phyloP scores from a whole-genome alignment of 2,329 filamentous ascomycete species.

The Epichloe amarillans region DNA sequence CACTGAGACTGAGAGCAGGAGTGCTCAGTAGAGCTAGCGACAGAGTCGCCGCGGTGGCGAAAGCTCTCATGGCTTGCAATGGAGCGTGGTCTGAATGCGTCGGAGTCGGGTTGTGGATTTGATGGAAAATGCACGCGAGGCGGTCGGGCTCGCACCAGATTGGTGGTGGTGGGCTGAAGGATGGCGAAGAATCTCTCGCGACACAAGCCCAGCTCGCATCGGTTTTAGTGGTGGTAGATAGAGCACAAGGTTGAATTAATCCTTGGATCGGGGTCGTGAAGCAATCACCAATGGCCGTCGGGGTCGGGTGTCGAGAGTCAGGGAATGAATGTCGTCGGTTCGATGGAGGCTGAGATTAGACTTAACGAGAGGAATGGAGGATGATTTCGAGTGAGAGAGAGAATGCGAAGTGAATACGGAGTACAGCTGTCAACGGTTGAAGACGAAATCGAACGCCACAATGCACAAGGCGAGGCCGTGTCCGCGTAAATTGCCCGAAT shows the following conservation, averaged over 20 bases:
- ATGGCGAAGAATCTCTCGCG: not conserved
- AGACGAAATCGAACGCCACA: no score
- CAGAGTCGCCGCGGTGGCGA: constrained; percentile 1
- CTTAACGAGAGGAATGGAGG: no score
- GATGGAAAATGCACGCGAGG: not conserved
- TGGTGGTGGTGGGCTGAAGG: not conserved
- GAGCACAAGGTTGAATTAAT: not conserved
- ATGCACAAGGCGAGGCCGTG: no score
- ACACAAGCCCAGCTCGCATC: constrained; percentile 1
- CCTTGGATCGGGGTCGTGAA: not conserved
- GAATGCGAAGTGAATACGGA: no score
- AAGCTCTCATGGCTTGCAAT: constrained; percentile 1
- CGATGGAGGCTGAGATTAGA: no score
- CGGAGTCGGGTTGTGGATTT: not conserved
- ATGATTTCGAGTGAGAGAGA: no score
- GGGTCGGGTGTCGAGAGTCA: no score
- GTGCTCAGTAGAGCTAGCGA: constrained; percentile 7
- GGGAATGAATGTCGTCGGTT: no score
- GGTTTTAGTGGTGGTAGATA: not conserved
- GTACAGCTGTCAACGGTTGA: no score
- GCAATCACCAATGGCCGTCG: not conserved
- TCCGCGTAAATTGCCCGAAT: no score
- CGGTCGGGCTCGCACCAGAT: not conserved
- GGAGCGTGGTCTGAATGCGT: not conserved
- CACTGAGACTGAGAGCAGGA: constrained; percentile 14